Base-by-base conservation (phyloP, 129 eudicot genomes). In the Gnaphalium uliginosum region DNA sequence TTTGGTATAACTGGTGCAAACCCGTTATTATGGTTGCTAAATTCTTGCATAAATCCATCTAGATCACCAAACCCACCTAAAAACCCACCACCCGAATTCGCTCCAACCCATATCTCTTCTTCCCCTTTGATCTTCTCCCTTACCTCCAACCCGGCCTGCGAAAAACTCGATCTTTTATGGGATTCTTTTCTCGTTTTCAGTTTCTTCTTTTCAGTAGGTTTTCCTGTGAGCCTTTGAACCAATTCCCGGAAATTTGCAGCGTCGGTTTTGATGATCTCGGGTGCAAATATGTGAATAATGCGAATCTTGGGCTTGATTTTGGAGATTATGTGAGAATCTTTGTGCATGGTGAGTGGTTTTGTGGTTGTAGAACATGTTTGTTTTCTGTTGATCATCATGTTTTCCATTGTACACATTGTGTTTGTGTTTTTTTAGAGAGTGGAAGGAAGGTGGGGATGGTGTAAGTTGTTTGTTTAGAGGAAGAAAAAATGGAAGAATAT, bases 221-320 rank as follows among this genome's bases (percentile, higher is more conserved):
- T 92, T 23, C 98, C 98, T 25, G 98, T 92, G 79, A 92, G 92
- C 66, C 94, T 78, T 53, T 92, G 96, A 6, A 90, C 98, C 27
- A 93, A 79, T 58, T 93, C 98, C 37, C 98, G 76, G 86, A 93
- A 93, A 73, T 93, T 93, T 0, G 83, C 95, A 0, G 82, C 96
- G 76, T 90, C 98, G 8, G 98, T 93, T 65, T 93, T 88, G 85
- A 93, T 93, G 76, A 93, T 88, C 81, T 93, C 98, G 0, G 98
- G 98, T 63, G 98, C 96, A 24, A 88, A 90, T 51, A 93, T 86
- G 90, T 93, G 98, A 68, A 93, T 93, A 65, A 93, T 93, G 72
- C 98, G 92, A 53, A 93, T 90, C 74, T 90, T 93, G 30, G 98
- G 98, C 83, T 88, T 88, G 50, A 72, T 29, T 82, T 93, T 93